Evolutionary conservation across 148 eudicot species (phyloP), one percentile per base, ranked within the genome.

Genomic region (Rhododendron mucronatum): DNA sequence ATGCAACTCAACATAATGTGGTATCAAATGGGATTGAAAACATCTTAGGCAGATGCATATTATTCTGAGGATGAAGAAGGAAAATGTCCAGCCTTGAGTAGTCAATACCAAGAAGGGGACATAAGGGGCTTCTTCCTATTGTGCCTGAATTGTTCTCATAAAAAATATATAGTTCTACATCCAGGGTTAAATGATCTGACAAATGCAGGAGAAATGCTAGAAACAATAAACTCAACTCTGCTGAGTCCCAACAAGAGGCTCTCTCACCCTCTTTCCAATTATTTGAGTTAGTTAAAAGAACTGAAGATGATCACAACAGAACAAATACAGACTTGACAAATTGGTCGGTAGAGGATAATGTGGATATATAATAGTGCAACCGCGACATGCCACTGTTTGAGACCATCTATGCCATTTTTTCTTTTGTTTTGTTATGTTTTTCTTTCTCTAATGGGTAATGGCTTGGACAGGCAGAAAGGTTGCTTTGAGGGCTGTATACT

Each of bases 281-380:
- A 44, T 5, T 5, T 2, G 2, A 7, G 39, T 37, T 37, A 37
- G 53, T 48, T 65, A 63, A 63, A 85, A 37, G 39, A 78, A 81
- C 23, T 51, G 14, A 76, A 75, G 75, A 57, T 74, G 63, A 61
- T 69, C 80, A 80, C 78, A 81, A 84, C 78, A 57, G 76, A 67
- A 81, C 74, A 85, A 81, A 8, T 33, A 73, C 79, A 33, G 18
- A 81, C n/a, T 35, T 78, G 75, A 35, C 14, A 26, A 84, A 63
- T 75, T 3, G 73, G 50, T 53, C 9, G 16, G 63, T 7, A 7
- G 4, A 53, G 55, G 37, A 78, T 9, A 13, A 76, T 21, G 12
- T 48, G n/a, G n/a, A 20, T 59, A 15, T 57, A 59, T 20, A 59
- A 59, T 5, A 20, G 65, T 59, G 65, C n/a, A 59, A 59, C 65